Evolutionary conservation across 2,329 filamentous ascomycete genomes (phyloP).

Genomic region (Stemphylium beticola): DNA sequence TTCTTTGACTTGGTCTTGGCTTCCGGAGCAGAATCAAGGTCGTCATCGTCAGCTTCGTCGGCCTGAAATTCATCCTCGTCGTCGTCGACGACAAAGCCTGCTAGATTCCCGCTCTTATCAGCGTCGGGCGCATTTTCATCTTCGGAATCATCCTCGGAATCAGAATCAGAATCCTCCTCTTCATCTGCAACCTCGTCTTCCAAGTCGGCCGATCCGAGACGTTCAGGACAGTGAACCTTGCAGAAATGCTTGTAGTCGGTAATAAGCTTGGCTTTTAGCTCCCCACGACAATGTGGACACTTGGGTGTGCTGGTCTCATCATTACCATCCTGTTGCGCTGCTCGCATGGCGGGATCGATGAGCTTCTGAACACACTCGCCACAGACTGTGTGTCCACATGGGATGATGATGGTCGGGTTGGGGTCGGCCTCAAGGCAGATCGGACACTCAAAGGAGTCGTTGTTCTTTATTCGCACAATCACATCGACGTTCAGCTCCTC

Average conservation of each 20-base stretch:
- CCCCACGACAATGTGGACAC: constrained; percentile 78
- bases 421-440: constrained; percentile 79
- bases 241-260: constrained; percentile 78
- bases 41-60: constrained; percentile 48
- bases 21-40: background rate
- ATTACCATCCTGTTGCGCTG: constrained; percentile 53
- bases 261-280: constrained; percentile 70
- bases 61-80: constrained; percentile 46
- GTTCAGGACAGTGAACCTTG: constrained; percentile 70
- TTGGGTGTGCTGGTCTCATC: constrained; percentile 62
- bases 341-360: constrained; percentile 61
- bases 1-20: constrained; percentile 36
- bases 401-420: constrained; percentile 79
- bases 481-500: constrained; percentile 65
- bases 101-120: constrained; percentile 47
- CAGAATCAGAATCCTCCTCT: constrained; percentile 41
- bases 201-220: constrained; percentile 40
- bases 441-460: constrained; percentile 75
- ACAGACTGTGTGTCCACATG: constrained; percentile 84
- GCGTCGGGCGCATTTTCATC: constrained; percentile 51
- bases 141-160: constrained; percentile 37
- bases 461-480: constrained; percentile 68
- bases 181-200: constrained; percentile 33
- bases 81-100: constrained; percentile 64
- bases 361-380: constrained; percentile 76